Conservation (phyloP, 208 protist species). For the Herpetomonas tarakana region DNA sequence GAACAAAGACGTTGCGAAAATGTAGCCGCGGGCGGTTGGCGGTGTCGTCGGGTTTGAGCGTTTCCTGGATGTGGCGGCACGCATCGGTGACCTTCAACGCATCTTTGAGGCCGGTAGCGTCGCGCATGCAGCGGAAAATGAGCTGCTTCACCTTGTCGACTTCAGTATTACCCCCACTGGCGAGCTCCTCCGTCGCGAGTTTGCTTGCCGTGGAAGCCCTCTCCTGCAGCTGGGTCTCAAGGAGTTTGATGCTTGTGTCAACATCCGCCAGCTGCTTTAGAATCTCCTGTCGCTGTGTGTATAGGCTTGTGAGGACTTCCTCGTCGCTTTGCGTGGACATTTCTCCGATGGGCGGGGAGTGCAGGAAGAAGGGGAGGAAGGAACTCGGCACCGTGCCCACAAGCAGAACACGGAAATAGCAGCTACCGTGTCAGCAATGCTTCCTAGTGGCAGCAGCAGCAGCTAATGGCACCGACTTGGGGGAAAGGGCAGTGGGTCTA, state of each 20-base stretch:
- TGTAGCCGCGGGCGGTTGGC: conserved; percentile 30
- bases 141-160: conserved; percentile 44
- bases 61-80: conserved; percentile 52
- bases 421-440: too few species aligned
- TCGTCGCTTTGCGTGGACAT: conserved; percentile 30
- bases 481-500: too few species aligned
- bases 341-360: too few species aligned
- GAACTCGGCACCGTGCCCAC: too few species aligned
- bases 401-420: too few species aligned
- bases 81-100: conserved; percentile 72
- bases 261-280: conserved; percentile 80
- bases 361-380: too few species aligned
- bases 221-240: conserved; percentile 62
- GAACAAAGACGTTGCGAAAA: conserved; percentile 71
- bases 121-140: conserved; percentile 52
- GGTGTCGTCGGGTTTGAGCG: conserved; percentile 18
- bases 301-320: conserved; percentile 60
- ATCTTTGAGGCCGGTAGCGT: conserved; percentile 66
- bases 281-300: conserved; percentile 69
- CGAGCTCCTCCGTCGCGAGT: conserved; percentile 21
- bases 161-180: conserved; percentile 34
- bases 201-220: conserved; percentile 23
- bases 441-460: too few species aligned
- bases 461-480: too few species aligned
- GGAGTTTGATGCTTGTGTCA: conserved; percentile 52